Percentiles rank a stretch among this genome's conserved stretches.
These are phyloP conservation scores for Pleurotus citrinopileatus DNA, from an alignment of 768 basidiomycete genomes.

Conservation along the genomic window DNA sequence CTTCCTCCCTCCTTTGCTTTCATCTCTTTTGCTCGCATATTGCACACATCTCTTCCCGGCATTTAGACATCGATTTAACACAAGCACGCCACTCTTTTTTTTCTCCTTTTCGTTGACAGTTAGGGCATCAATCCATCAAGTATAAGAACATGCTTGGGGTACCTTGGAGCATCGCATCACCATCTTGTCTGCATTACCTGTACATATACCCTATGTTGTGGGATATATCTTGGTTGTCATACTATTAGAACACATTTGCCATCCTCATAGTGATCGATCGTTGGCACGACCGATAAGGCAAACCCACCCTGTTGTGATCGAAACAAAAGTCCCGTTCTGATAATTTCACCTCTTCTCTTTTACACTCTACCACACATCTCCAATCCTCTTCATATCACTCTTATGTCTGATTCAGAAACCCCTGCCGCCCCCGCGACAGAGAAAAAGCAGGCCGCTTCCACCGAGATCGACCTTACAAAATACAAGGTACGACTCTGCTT, in stretches of 20 bases:
- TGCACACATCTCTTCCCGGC: no score
- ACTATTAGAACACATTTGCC: neutral
- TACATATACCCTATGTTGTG: constrained; percentile 8
- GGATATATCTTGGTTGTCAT: constrained; percentile 3
- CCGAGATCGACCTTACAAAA: constrained; percentile 79
- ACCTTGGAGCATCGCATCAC: no score
- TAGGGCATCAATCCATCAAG: no score
- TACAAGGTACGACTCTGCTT: constrained; percentile 61
- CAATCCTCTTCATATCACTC: constrained; percentile 12
- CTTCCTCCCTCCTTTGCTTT: no score
- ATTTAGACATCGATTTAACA: no score
- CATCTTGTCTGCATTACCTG: no score
- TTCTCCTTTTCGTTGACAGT: no score
- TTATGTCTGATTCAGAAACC: constrained; percentile 64
- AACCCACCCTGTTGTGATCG: constrained; percentile 10
- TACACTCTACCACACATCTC: constrained; percentile 12
- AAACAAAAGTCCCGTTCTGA: constrained; percentile 10
- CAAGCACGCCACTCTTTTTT: no score
- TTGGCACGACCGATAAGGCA: constrained; percentile 19
- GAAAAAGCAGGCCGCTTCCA: constrained; percentile 53
- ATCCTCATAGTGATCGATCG: constrained; percentile 5
- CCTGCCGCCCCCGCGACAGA: constrained; percentile 25
- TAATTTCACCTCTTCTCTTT: constrained; percentile 9
- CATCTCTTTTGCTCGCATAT: neutral
- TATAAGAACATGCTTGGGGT: neutral